phyloP scores from a whole-genome alignment of 2,329 filamentous ascomycete species.

The Periglandula ipomoeae region DNA sequence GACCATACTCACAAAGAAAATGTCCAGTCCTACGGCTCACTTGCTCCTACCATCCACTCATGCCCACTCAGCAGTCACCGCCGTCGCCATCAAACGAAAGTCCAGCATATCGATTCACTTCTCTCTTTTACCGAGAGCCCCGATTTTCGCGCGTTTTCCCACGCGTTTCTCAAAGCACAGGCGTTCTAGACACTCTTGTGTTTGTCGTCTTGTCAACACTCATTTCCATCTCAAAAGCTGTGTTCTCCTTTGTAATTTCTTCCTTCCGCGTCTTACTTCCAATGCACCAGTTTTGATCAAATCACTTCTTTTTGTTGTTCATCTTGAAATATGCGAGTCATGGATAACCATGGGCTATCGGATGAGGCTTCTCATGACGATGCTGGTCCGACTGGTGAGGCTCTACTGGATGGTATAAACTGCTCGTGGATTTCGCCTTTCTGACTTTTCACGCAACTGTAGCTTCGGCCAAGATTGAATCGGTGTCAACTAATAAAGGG shows the following conservation, averaged over 20 bases:
- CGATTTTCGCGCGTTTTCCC: neutral
- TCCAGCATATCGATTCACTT: neutral
- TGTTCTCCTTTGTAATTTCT: no score
- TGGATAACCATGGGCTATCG: neutral
- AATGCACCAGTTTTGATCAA: neutral
- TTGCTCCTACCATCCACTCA: neutral
- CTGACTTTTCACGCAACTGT: no score
- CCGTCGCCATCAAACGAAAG: neutral
- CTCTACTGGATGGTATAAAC: no score
- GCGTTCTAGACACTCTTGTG: neutral
- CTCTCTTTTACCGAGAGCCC: neutral
- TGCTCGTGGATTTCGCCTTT: no score
- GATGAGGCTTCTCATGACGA: neutral
- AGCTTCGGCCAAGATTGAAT: conserved; percentile 27
- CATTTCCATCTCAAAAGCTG: neutral
- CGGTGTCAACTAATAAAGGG: neutral
- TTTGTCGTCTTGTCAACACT: neutral
- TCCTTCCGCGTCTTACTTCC: no score
- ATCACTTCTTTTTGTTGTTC: no score
- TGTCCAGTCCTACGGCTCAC: neutral
- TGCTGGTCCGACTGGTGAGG: neutral
- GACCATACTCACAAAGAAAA: neutral
- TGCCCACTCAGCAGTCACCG: no score
- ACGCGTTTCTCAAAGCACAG: neutral
- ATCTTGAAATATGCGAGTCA: neutral